Evolutionary conservation across 2,329 filamentous ascomycete genomes (phyloP).

Genomic region (Paecilomyces fulvus): DNA sequence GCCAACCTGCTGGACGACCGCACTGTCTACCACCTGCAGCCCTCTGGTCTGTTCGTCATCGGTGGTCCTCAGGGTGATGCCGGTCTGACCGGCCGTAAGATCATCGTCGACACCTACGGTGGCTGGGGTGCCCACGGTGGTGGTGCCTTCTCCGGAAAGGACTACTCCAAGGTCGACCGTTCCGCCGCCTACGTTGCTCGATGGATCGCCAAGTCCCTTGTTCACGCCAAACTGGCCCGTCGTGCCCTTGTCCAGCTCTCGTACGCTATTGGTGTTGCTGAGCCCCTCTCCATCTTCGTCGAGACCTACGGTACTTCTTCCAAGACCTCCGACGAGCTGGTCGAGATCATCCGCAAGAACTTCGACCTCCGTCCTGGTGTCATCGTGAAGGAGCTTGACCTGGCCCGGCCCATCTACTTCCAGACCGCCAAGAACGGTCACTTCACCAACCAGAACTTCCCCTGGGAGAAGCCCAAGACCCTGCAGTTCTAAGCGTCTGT

Average conservation of each 20-base stretch:
- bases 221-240: conserved; percentile 78
- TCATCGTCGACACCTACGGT: conserved; percentile 99
- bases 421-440: conserved; percentile 99
- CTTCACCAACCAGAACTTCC: conserved; percentile 97
- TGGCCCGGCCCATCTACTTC: conserved; percentile 94
- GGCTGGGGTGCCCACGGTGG: conserved; percentile 99
- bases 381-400: conserved; percentile 93
- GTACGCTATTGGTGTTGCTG: conserved; percentile 97
- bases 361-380: conserved; percentile 97
- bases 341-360: conserved; percentile 89
- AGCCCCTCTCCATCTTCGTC: conserved; percentile 96
- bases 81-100: conserved; percentile 97
- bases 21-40: conserved; percentile 98
- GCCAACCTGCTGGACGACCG: conserved; percentile 84
- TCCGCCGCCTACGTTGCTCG: conserved; percentile 95
- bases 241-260: conserved; percentile 95
- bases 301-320: conserved; percentile 93
- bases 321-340: conserved; percentile 84
- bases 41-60: conserved; percentile 97
- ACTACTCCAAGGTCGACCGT: conserved; percentile 99
- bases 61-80: conserved; percentile 98
- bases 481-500: conserved; percentile 68
- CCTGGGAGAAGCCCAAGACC: conserved; percentile 95
- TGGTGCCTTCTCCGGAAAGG: conserved; percentile 99
- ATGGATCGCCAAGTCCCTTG: conserved; percentile 98